Conservation (phyloP, 192 early-diverging fungal genomes). For the Rhizophagus prolifer region DNA sequence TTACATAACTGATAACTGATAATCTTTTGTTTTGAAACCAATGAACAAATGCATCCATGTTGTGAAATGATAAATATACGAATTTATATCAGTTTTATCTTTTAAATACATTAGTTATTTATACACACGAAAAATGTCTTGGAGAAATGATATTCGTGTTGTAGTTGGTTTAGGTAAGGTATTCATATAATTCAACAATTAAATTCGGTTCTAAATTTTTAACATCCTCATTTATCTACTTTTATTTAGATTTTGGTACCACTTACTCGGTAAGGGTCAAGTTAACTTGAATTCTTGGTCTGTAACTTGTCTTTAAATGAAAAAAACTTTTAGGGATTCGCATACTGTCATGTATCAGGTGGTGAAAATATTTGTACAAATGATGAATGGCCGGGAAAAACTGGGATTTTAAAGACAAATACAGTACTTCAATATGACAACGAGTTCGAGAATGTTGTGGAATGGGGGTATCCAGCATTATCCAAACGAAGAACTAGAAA, state of each 20-base stretch:
- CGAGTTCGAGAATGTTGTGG: neutral
- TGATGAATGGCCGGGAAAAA: neutral
- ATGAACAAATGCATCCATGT: no score
- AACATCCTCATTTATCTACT: neutral
- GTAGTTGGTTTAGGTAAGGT: no score
- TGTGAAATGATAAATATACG: no score
- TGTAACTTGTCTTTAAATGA: neutral
- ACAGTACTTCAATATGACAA: neutral
- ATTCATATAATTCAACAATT: neutral
- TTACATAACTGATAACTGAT: no score
- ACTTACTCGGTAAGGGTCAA: neutral
- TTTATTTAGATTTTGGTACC: conserved; percentile 7
- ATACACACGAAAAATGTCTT: no score
- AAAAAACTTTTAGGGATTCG: neutral
- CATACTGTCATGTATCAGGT: neutral
- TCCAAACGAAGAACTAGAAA: neutral
- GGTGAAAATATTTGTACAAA: neutral
- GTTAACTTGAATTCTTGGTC: neutral
- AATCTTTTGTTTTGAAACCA: no score
- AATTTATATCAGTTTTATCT: no score
- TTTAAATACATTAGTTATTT: no score
- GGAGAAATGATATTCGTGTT: no score
- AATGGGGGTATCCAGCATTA: neutral
- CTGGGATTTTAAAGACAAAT: neutral
- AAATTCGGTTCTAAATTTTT: neutral